Conservation (phyloP, 768 basidiomycete species). For the Phlebiopsis gigantea region DNA sequence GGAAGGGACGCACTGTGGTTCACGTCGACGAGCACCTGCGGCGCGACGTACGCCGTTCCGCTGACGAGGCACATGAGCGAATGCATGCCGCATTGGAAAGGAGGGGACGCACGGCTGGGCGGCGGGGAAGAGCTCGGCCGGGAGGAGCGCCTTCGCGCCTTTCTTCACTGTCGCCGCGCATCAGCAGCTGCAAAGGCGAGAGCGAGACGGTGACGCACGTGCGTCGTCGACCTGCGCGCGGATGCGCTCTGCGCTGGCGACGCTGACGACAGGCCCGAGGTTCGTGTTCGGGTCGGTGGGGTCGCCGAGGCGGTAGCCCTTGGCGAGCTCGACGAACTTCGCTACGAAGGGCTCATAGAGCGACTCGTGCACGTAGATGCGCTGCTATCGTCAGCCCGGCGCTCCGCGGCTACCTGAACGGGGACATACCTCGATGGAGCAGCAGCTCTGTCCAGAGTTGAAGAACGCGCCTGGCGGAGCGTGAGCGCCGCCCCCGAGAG, state of each 20-base stretch:
- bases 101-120: conserved; percentile 56
- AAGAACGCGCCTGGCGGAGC: conserved; percentile 70
- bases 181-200: neutral
- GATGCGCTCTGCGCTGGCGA: conserved; percentile 81
- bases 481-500: neutral
- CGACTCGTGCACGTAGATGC: conserved; percentile 90
- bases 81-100: neutral
- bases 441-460: conserved; percentile 98
- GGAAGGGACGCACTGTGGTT: conserved; percentile 62
- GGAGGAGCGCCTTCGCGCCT: conserved; percentile 76
- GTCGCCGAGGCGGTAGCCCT: conserved; percentile 85
- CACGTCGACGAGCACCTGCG: conserved; percentile 87
- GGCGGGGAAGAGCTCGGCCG: conserved; percentile 57
- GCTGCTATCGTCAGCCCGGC: conserved; percentile 34
- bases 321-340: conserved; percentile 66
- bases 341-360: conserved; percentile 77
- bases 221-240: conserved; percentile 85
- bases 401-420: no score
- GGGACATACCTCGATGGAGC: conserved; percentile 71
- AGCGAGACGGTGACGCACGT: conserved; percentile 34
- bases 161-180: conserved; percentile 45
- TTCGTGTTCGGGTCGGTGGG: conserved; percentile 70
- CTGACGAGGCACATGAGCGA: conserved; percentile 29
- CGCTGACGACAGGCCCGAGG: conserved; percentile 89
- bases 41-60: conserved; percentile 83